Percentiles rank a stretch among this genome's conserved stretches.
Evolutionary conservation across 768 basidiomycete species (phyloP).

Genomic region (Lactifluus pinguis): DNA sequence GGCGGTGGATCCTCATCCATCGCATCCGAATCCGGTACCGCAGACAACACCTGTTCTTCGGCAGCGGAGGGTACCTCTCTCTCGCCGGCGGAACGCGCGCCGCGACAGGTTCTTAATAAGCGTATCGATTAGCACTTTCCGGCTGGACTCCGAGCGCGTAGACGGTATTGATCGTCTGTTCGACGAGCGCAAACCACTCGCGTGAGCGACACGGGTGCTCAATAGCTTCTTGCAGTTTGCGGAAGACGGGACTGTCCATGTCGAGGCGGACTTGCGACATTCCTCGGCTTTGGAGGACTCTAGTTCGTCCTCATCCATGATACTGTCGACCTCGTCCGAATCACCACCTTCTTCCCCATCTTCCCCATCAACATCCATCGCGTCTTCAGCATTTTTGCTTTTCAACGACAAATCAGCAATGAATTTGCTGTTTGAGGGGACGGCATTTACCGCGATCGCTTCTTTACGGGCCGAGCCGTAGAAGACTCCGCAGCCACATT

Average conservation of each 20-base stretch:
- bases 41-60: constrained; percentile 5
- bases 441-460: constrained; percentile 24
- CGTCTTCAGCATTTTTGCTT: constrained; percentile 28
- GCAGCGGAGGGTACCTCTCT: constrained; percentile 22
- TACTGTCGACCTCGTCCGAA: constrained; percentile 30
- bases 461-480: constrained; percentile 22
- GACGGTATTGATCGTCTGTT: constrained; percentile 94
- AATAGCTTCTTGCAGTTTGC: constrained; percentile 71
- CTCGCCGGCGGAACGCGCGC: constrained; percentile 45
- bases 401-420: neutral
- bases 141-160: constrained; percentile 93
- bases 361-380: constrained; percentile 50
- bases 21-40: constrained; percentile 35
- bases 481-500: constrained; percentile 29
- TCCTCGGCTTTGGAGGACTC: constrained; percentile 24
- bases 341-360: constrained; percentile 21
- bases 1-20: constrained; percentile 50
- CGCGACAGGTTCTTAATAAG: constrained; percentile 77
- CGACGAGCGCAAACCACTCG: constrained; percentile 96
- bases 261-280: constrained; percentile 50
- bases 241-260: constrained; percentile 84
- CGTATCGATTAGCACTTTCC: constrained; percentile 64
- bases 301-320: constrained; percentile 31
- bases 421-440: neutral
- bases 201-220: constrained; percentile 72